phyloP scores from a whole-genome alignment of 768 basidiomycete genomes.

The Suillus subaureus region DNA sequence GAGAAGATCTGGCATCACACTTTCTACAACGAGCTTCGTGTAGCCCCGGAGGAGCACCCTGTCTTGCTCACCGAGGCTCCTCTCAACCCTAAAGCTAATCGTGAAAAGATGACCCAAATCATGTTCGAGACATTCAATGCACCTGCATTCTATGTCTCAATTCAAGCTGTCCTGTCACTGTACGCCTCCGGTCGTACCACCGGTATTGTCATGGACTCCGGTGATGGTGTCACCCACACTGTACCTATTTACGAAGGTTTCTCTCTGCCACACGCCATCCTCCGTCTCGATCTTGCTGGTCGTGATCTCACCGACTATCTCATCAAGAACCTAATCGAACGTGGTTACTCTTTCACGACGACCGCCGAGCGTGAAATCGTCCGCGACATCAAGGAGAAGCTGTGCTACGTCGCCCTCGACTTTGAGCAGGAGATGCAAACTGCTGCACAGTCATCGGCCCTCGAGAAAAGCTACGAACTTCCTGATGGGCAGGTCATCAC shows the following conservation, averaged over 20 bases:
- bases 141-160: constrained; percentile 74
- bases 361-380: constrained; percentile 94
- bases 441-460: constrained; percentile 83
- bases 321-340: constrained; percentile 85
- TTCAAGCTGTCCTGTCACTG: constrained; percentile 74
- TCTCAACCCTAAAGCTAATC: constrained; percentile 71
- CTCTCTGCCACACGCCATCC: constrained; percentile 89
- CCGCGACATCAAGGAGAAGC: constrained; percentile 92
- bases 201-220: constrained; percentile 93
- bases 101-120: constrained; percentile 78
- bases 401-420: constrained; percentile 93
- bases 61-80: constrained; percentile 74
- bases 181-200: constrained; percentile 96
- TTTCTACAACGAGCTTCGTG: constrained; percentile 84
- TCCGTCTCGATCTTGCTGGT: constrained; percentile 89
- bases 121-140: constrained; percentile 82
- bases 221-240: constrained; percentile 95
- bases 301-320: constrained; percentile 87
- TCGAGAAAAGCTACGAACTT: constrained; percentile 94
- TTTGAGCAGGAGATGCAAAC: constrained; percentile 94
- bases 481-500: constrained; percentile 94
- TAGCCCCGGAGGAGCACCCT: constrained; percentile 77
- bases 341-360: constrained; percentile 93
- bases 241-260: constrained; percentile 98
- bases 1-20: constrained; percentile 99